A percentile compares a stretch with the other conserved stretches of the same genome.
phyloP scores from a whole-genome alignment of 2,329 filamentous ascomycete species.

The Ophiostoma pallidulum region DNA sequence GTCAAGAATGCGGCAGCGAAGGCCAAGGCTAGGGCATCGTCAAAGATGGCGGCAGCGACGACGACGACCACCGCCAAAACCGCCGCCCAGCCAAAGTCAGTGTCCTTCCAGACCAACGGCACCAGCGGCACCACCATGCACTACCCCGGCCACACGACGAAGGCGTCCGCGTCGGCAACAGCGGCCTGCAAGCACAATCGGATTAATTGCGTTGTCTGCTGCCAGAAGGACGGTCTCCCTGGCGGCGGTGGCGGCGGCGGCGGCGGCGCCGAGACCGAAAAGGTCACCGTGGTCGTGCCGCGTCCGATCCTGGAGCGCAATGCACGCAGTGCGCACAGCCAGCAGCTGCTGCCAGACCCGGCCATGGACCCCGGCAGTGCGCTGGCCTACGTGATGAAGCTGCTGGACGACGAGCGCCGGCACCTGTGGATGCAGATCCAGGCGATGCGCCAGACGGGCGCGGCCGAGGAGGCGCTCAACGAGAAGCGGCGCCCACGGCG shows the following conservation, averaged over 20 bases:
- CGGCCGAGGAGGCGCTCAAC: conserved; percentile 8
- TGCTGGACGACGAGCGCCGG: conserved; percentile 66
- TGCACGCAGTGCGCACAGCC: too few species aligned
- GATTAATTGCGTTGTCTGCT: conserved; percentile 17
- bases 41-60: neutral
- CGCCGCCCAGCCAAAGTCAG: conserved; percentile 8
- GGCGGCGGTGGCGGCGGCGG: too few species aligned
- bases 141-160: neutral
- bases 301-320: conserved; percentile 7
- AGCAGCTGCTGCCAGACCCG: neutral
- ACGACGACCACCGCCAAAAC: neutral
- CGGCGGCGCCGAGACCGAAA: conserved; percentile 3
- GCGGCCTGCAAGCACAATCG: conserved; percentile 14
- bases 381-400: conserved; percentile 74
- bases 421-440: conserved; percentile 66
- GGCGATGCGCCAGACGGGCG: conserved; percentile 30
- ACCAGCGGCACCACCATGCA: neutral
- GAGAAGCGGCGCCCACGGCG: conserved; percentile 7
- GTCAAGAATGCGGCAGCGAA: neutral
- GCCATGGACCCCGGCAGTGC: conserved; percentile 49
- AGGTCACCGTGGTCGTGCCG: conserved; percentile 16
- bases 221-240: conserved; percentile 14
- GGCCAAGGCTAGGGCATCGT: neutral
- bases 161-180: neutral
- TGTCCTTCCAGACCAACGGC: conserved; percentile 12